These are phyloP conservation scores for Nakazawaea wyomingensis DNA, from an alignment of 805 yeast species.

Conservation along the genomic window DNA sequence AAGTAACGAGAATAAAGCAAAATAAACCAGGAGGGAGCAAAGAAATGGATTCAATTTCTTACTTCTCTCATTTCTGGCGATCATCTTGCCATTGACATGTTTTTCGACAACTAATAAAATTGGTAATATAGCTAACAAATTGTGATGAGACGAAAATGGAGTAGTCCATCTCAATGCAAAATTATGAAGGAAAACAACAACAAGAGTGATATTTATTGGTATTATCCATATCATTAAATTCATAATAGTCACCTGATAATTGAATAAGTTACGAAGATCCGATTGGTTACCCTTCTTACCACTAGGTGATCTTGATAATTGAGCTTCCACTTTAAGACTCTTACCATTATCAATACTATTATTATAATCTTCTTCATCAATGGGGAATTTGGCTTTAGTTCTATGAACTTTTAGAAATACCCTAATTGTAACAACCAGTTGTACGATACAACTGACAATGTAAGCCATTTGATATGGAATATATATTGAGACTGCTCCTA, in stretches of 20 bases:
- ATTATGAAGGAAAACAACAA: conserved; percentile 79
- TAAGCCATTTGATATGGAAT: conserved; percentile 82
- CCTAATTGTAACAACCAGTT: conserved; percentile 46
- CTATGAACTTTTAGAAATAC: conserved; percentile 14
- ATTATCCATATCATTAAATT: conserved; percentile 71
- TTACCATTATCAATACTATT: not conserved
- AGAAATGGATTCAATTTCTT: conserved; percentile 12
- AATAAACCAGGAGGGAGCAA: conserved; percentile 38
- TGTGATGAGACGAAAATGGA: conserved; percentile 84
- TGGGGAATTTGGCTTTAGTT: not conserved
- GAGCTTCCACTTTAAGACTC: conserved; percentile 8
- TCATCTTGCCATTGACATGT: conserved; percentile 42
- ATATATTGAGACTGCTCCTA: conserved; percentile 49
- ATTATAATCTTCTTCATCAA: conserved; percentile 1
- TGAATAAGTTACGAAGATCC: conserved; percentile 31
- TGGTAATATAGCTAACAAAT: conserved; percentile 71
- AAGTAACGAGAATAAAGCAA: conserved; percentile 55
- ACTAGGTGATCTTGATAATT: not conserved
- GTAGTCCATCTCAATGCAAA: conserved; percentile 73
- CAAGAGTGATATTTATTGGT: conserved; percentile 73
- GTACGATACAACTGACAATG: conserved; percentile 54
- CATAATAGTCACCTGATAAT: conserved; percentile 59
- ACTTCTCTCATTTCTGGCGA: conserved; percentile 35
- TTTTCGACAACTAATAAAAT: conserved; percentile 55
- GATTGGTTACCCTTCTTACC: conserved; percentile 1